These are phyloP conservation scores for Pistacia integerrima DNA, from an alignment of 345 rosid species.

Conservation along the genomic window DNA sequence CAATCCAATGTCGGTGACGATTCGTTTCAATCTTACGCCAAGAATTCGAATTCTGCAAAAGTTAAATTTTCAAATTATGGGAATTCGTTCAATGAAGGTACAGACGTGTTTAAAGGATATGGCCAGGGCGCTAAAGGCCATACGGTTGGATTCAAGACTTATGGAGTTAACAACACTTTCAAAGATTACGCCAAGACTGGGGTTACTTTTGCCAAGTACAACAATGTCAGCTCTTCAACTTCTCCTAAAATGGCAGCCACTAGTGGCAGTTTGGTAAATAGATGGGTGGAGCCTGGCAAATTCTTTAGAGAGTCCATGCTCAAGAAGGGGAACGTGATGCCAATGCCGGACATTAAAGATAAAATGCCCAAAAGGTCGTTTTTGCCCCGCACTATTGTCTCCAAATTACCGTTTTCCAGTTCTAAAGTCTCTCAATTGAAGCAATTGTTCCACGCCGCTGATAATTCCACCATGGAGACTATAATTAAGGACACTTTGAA, in stretches of 20 bases:
- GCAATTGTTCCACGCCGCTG: constrained; percentile 51
- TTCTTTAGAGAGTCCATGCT: constrained; percentile 74
- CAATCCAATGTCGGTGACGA: constrained; percentile 61
- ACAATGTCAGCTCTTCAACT: constrained; percentile 27
- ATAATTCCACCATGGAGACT: constrained; percentile 60
- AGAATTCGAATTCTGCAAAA: constrained; percentile 46
- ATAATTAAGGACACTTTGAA: constrained; percentile 51
- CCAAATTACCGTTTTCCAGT: constrained; percentile 66
- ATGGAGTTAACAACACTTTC: constrained; percentile 56
- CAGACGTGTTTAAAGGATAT: constrained; percentile 57
- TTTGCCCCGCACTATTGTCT: constrained; percentile 68
- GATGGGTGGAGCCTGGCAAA: constrained; percentile 83
- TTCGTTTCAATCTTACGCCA: constrained; percentile 63
- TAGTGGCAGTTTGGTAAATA: constrained; percentile 49
- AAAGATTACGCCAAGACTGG: constrained; percentile 51
- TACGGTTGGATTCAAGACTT: constrained; percentile 47
- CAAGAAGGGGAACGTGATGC: constrained; percentile 66
- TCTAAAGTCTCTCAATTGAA: constrained; percentile 32
- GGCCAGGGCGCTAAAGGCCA: constrained; percentile 45
- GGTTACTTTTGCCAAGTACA: constrained; percentile 50
- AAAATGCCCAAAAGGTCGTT: constrained; percentile 92
- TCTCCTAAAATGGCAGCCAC: constrained; percentile 4
- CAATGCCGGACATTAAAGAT: constrained; percentile 87
- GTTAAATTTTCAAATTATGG: constrained; percentile 58
- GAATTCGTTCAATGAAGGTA: constrained; percentile 54